Base-by-base conservation (phyloP, 345 rosid genomes). In the Populus euphratica region DNA sequence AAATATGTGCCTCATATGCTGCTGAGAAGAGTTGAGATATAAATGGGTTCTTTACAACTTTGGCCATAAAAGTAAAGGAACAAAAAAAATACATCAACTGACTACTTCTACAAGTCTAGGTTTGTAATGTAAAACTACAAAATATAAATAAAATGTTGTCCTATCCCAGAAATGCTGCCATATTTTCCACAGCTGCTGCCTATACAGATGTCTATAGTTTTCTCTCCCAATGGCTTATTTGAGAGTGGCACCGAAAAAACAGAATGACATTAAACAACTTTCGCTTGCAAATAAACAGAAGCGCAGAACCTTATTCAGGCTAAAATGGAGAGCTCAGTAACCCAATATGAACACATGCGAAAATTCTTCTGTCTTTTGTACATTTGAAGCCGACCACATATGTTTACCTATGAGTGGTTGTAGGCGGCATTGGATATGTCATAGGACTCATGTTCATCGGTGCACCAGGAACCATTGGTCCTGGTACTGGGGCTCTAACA, bases 401-500 rank as follows among this genome's bases (percentile, higher is more conserved):
- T 88, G 81, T 50, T 50, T 50, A 91, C 91, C 97, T 88, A 81
- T 92, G 98, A 81, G 90, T 87, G 9, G 91, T 84, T 69, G 92
- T 79, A 36, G 85, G 94, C 0, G 93, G 93, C 92, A 95, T 86
- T 9, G 90, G 87, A 80, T 93, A 95, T 2, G 91, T 79, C 84
- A 91, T 83, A 31, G 88, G 90, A 81, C 88, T 84, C 86, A 94
- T 86, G 78, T 82, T 92, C 96, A 92, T 81, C 9, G 94, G 90
- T 35, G 95, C 97, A 72, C 92, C 94, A 59, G 93, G 91, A 81
- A 93, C 91, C 77, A 90, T 86, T 47, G 78, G 29, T 43, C 83
- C 79, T 14, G 79, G 47, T 14, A 73, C 61, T 14, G 92, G 87
- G 75, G 90, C 90, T 84, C 93, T 84, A 61, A 92, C 90, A 18